Evolutionary conservation across 2,329 filamentous ascomycete genomes (phyloP), one percentile per base, ranked within the genome.

Genomic region (Tolypocladium amazonense): DNA sequence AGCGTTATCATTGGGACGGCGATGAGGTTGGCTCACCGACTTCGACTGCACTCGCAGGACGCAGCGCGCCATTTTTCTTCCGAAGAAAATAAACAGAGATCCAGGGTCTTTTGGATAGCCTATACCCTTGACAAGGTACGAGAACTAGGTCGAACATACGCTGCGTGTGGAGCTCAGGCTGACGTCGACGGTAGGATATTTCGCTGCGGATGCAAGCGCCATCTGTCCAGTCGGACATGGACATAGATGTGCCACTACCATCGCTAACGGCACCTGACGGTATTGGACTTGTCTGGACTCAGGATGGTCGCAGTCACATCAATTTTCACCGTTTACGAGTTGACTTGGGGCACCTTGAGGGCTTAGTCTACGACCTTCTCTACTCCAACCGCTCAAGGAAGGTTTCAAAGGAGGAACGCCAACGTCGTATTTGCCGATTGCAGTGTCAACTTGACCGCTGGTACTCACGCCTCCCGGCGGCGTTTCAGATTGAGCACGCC

Each of bases 81-180:
- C 0, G 69, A 70, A 0, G 69, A 75, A 4, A 67, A 67, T 2
- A 66, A 69, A n/a, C 73, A 76, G 37, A 65, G 75, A 33, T 66
- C 67, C 3, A 66, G 74, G 0, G 66, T 77, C 1, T 77, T 77
- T 52, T 77, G 75, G 76, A 69, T 76, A 9, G 72, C 73, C 3
- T 77, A 77, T 43, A 65, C 64, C 4, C 63, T 77, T 6, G 75
- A 77, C 58, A 77, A 76, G 66, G 74, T 75, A 58, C n/a, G 53
- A 5, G 58, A 18, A 1, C 1, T 18, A 7, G 2, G 4, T 15
- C 15, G 15, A 3, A 6, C 23, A 25, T 14, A 4, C 4, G 9
- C 27, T 2, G 12, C 1, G 11, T 35, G 18, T 2, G 45, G 25
- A 12, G 3, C 25, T 7, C 3, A 20, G 4, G 6, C 25, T 50